Conservation (phyloP, 345 rosid species). For the Fremontodendron californicum region DNA sequence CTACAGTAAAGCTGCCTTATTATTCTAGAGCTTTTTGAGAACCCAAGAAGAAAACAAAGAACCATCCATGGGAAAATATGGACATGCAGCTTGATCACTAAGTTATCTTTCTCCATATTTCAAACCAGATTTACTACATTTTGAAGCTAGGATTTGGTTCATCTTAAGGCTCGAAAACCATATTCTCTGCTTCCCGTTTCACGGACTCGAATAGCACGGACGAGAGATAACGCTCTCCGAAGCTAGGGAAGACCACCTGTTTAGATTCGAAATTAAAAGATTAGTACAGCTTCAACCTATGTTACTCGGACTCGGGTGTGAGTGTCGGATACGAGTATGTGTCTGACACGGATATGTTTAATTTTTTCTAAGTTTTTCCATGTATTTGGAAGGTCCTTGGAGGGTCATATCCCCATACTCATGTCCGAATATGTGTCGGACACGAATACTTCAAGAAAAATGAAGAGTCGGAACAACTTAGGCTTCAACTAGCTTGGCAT, state of each 20-base stretch:
- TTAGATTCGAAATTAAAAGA: not conserved
- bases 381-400: no score
- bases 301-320: no score
- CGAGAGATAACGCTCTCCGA: slow-evolving; percentile 54
- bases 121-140: not conserved
- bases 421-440: no score
- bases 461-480: no score
- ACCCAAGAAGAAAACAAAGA: not conserved
- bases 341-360: no score
- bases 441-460: no score
- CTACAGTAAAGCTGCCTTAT: not conserved
- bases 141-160: not conserved
- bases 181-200: slow-evolving; percentile 30
- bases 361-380: no score
- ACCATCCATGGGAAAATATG: not conserved
- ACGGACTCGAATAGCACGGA: slow-evolving; percentile 48
- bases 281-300: not conserved
- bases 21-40: not conserved
- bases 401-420: no score
- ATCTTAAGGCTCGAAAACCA: slow-evolving; percentile 16
- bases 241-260: slow-evolving; percentile 42
- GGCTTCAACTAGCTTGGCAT: not conserved
- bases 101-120: not conserved
- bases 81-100: not conserved
- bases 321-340: no score